phyloP scores from a whole-genome alignment of 257 asterid genomes.

The Solanum megistacrolobum region DNA sequence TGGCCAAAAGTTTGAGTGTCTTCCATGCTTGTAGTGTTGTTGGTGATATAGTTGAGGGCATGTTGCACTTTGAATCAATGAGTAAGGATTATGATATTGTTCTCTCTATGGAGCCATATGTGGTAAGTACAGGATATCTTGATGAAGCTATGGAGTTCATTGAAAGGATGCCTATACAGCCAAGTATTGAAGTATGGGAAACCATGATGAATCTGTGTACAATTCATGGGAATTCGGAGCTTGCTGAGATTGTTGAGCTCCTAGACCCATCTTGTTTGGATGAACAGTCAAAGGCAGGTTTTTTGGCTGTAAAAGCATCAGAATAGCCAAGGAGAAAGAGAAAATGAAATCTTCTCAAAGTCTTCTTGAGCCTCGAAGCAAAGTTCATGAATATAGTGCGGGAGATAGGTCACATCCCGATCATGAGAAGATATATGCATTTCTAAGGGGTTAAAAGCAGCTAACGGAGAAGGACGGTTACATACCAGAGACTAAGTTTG shows the following conservation, averaged over 20 bases:
- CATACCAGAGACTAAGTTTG: constrained; percentile 56
- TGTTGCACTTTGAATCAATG: constrained; percentile 73
- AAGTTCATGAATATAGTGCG: constrained; percentile 62
- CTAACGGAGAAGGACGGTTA: constrained; percentile 74
- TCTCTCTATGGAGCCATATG: constrained; percentile 69
- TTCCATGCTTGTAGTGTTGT: constrained; percentile 51
- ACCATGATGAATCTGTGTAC: constrained; percentile 52
- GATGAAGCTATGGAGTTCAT: constrained; percentile 74
- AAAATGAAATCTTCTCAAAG: constrained; percentile 36
- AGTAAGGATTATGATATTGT: constrained; percentile 39
- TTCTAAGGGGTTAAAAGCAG: constrained; percentile 56
- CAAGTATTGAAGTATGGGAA: constrained; percentile 57
- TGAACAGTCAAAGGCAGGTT: constrained; percentile 64
- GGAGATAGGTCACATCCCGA: constrained; percentile 82
- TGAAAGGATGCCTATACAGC: constrained; percentile 52
- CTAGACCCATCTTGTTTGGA: constrained; percentile 45
- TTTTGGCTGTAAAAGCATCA: constrained; percentile 39
- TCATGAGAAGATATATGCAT: constrained; percentile 37
- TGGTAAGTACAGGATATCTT: constrained; percentile 57
- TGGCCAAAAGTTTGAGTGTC: constrained; percentile 55
- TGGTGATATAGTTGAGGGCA: constrained; percentile 54
- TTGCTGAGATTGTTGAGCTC: constrained; percentile 46
- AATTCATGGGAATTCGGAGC: constrained; percentile 62
- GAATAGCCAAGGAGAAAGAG: constrained; percentile 45
- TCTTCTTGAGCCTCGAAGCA: constrained; percentile 39